phyloP scores from a whole-genome alignment of 164 flowering plant species.

The Nelumbo lutea region DNA sequence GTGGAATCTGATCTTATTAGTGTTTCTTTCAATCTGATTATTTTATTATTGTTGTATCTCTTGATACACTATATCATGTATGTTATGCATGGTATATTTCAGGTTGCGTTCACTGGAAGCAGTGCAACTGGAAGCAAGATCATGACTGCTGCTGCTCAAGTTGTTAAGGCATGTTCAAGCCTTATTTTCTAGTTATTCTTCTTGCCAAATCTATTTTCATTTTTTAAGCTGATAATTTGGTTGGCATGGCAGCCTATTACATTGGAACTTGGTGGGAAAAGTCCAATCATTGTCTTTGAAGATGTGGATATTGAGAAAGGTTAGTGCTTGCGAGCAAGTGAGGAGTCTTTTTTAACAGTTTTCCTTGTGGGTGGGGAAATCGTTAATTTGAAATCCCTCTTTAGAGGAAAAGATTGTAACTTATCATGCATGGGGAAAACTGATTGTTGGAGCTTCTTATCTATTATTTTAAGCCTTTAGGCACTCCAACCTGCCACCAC shows the following conservation, averaged over 20 bases:
- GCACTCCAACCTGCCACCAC: neutral
- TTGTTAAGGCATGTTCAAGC: constrained; percentile 58
- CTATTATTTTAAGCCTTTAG: neutral
- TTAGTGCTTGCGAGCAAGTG: constrained; percentile 17
- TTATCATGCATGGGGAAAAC: neutral
- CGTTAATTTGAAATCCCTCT: constrained; percentile 1
- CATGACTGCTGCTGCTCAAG: constrained; percentile 87
- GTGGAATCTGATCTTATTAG: neutral
- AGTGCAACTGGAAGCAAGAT: constrained; percentile 77
- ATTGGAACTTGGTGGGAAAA: constrained; percentile 97
- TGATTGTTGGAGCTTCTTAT: neutral
- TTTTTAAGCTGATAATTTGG: neutral
- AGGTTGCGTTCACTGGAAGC: constrained; percentile 99
- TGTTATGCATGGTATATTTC: constrained; percentile 4
- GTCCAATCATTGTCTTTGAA: constrained; percentile 93
- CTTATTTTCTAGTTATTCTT: neutral
- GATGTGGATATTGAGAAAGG: constrained; percentile 95
- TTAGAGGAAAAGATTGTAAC: neutral
- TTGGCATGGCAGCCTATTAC: constrained; percentile 72
- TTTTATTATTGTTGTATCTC: neutral
- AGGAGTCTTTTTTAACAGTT: no score
- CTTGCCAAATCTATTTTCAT: neutral
- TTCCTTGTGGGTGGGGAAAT: constrained; percentile 2
- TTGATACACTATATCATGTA: neutral
- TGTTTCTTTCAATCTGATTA: neutral